Conservation (phyloP, 176 grass and related monocot species). For the Triticum turgidum region DNA sequence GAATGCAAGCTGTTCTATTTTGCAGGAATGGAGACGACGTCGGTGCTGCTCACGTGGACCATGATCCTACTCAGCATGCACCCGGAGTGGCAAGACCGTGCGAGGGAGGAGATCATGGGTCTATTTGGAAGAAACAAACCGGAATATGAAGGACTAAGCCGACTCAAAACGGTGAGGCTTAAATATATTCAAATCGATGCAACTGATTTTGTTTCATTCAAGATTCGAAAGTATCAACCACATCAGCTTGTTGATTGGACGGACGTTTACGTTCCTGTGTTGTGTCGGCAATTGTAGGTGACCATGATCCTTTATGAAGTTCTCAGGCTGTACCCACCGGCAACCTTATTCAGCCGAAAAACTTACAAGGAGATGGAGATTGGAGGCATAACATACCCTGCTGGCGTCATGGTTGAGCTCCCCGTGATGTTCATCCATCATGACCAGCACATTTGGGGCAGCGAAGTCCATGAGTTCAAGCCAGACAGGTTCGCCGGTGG, state of each 20-base stretch:
- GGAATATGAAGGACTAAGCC: slow-evolving; percentile 45
- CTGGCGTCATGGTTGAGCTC: slow-evolving; percentile 43
- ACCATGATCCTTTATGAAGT: slow-evolving; percentile 81
- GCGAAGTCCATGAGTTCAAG: slow-evolving; percentile 51
- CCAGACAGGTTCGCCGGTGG: slow-evolving; percentile 51
- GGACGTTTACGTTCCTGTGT: neutral
- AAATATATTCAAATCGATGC: neutral
- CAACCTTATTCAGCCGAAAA: neutral
- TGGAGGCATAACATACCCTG: slow-evolving; percentile 40
- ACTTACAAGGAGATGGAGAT: slow-evolving; percentile 48
- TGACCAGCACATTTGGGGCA: slow-evolving; percentile 48
- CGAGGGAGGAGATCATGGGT: slow-evolving; percentile 50
- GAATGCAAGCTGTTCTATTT: slow-evolving; percentile 91
- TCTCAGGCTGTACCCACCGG: slow-evolving; percentile 60
- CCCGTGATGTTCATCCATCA: slow-evolving; percentile 44
- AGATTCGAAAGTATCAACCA: neutral
- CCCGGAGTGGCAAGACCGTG: slow-evolving; percentile 63
- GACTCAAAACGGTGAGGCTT: slow-evolving; percentile 51
- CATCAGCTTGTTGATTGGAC: neutral
- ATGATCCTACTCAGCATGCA: slow-evolving; percentile 65
- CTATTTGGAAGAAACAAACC: slow-evolving; percentile 48
- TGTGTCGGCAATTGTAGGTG: slow-evolving; percentile 26
- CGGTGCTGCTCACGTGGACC: slow-evolving; percentile 70
- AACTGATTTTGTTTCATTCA: neutral
- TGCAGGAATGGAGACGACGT: slow-evolving; percentile 77